A percentile compares a stretch with the other conserved stretches of the same genome.
Conservation (phyloP, 768 basidiomycete species). For the Rhodosporidiobolus odoratus region DNA sequence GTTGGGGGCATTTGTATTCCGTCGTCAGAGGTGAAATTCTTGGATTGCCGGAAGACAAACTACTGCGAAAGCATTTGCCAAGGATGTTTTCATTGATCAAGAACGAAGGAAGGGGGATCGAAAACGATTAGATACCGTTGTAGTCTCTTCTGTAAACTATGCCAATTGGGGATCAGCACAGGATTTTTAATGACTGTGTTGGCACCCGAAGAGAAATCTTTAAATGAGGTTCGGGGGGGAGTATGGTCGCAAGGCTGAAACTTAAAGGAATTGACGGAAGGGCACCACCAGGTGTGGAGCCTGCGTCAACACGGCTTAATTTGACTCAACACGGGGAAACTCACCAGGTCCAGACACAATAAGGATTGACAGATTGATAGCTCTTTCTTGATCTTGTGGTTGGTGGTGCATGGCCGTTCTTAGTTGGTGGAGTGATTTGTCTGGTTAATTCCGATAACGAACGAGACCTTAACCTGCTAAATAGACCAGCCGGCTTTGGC, state of each 20-base stretch:
- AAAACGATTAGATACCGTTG: conserved; percentile 79
- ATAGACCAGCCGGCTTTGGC: conserved; percentile 72
- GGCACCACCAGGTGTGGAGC: conserved; percentile 74
- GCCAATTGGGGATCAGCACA: conserved; percentile 70
- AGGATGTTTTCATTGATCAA: conserved; percentile 81
- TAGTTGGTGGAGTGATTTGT: conserved; percentile 91
- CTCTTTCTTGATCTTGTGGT: conserved; percentile 79
- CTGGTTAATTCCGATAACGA: conserved; percentile 95
- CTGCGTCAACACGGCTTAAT: conserved; percentile 81
- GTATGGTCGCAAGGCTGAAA: conserved; percentile 71
- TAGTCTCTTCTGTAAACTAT: conserved; percentile 81
- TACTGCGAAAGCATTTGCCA: conserved; percentile 78
- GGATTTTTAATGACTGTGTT: conserved; percentile 65
- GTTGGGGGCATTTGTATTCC: conserved; percentile 77
- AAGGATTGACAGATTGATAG: conserved; percentile 75
- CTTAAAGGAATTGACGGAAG: conserved; percentile 80
- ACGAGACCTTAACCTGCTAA: conserved; percentile 91
- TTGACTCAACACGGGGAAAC: conserved; percentile 78
- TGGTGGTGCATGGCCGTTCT: conserved; percentile 86
- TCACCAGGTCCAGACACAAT: conserved; percentile 74
- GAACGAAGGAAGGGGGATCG: conserved; percentile 79
- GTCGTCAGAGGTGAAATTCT: conserved; percentile 80
- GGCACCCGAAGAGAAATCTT: conserved; percentile 81
- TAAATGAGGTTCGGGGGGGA: conserved; percentile 75
- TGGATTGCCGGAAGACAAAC: conserved; percentile 75